Evolutionary conservation across 176 grass and related monocot species (phyloP).

Genomic region (Oryza brachyantha): DNA sequence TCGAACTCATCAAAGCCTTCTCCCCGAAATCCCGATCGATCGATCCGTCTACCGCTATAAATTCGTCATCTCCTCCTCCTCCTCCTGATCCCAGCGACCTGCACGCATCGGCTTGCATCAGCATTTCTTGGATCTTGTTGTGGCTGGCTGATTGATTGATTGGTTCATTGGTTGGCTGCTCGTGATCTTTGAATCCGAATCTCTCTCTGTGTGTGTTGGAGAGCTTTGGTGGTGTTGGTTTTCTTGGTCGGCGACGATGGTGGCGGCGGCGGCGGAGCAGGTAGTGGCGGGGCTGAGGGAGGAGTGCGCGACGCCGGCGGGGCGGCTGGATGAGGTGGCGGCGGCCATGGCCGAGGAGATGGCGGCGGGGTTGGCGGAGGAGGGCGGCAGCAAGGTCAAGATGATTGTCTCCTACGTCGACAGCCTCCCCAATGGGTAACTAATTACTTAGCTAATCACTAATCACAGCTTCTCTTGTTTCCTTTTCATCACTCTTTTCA

Average conservation of each 20-base stretch:
- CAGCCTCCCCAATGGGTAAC: conserved; percentile 77
- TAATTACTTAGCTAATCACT: not conserved
- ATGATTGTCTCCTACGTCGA: conserved; percentile 88
- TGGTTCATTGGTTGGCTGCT: not conserved
- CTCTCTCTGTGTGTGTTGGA: no score
- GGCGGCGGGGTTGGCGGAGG: conserved; percentile 44
- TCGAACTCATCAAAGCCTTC: not conserved
- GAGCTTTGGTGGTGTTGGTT: not conserved
- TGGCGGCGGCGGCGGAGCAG: conserved; percentile 18
- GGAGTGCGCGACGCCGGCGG: conserved; percentile 48
- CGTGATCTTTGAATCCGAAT: not conserved
- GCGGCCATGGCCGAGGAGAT: conserved; percentile 53
- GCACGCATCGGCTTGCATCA: no score
- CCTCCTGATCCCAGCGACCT: not conserved
- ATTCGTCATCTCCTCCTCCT: not conserved
- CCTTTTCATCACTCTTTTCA: not conserved
- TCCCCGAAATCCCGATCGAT: not conserved
- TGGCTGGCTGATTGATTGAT: not conserved
- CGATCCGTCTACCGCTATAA: not conserved
- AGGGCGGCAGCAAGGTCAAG: conserved; percentile 75
- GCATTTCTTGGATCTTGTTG: not conserved
- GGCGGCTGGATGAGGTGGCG: conserved; percentile 36
- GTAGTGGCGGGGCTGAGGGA: conserved; percentile 44
- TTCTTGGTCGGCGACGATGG: not conserved
- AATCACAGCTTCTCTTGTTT: not conserved